phyloP scores from a whole-genome alignment of 352 stramenopile species.

The Phytophthora citricola region DNA sequence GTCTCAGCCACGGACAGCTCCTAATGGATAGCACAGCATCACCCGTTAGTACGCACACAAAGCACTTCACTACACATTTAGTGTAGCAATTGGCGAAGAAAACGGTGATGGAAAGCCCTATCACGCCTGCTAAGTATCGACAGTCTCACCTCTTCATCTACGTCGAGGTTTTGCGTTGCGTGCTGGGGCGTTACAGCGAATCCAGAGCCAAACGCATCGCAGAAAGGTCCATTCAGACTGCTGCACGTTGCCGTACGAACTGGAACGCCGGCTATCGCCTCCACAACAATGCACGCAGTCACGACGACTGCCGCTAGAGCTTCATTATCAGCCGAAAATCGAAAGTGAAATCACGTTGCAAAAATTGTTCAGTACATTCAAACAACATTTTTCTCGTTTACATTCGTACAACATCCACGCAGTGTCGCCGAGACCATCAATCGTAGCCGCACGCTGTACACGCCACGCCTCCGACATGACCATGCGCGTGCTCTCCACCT shows the following conservation, averaged over 20 bases:
- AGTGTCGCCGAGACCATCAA: slow-evolving; percentile 29
- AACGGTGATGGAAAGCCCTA: background rate
- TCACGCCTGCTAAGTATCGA: background rate
- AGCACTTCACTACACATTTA: background rate
- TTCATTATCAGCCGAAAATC: slow-evolving; percentile 25
- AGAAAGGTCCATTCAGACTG: slow-evolving; percentile 79
- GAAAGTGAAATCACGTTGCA: slow-evolving; percentile 19
- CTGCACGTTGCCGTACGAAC: slow-evolving; percentile 42
- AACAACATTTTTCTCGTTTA: slow-evolving; percentile 1
- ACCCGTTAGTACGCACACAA: background rate
- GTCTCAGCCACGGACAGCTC: slow-evolving; percentile 28
- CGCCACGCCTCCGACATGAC: slow-evolving; percentile 24
- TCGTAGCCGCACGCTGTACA: slow-evolving; percentile 28
- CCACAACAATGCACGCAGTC: slow-evolving; percentile 12
- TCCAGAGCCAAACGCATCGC: slow-evolving; percentile 28
- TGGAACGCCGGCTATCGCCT: background rate
- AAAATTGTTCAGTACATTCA: slow-evolving; percentile 21
- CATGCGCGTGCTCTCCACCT: slow-evolving; percentile 56
- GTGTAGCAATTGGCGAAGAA: background rate
- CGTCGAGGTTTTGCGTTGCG: slow-evolving; percentile 49
- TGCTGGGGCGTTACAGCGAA: slow-evolving; percentile 49
- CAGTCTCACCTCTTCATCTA: slow-evolving; percentile 45
- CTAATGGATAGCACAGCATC: slow-evolving; percentile 27
- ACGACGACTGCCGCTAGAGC: slow-evolving; percentile 6
- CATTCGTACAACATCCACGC: slow-evolving; percentile 19